Evolutionary conservation across 257 asterid genomes (phyloP), one percentile per base, ranked within the genome.

Genomic region (Solanum medicagineum): DNA sequence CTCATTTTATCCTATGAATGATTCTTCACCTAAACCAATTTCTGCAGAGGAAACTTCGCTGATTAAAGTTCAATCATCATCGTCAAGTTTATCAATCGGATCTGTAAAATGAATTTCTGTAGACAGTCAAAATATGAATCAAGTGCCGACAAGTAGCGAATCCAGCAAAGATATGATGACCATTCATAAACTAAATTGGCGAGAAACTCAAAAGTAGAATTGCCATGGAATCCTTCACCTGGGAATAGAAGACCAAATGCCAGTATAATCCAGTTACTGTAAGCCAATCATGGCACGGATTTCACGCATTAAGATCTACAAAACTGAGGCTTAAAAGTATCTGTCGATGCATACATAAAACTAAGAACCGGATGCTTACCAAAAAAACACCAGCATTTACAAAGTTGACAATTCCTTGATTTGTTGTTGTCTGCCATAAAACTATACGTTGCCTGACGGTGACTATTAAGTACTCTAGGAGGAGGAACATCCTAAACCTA

Each of bases 311-410:
- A 75, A 73, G 40, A 74, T 75, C 44, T 24, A 75, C 2, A 51
- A 16, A 49, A 26, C 20, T 26, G 65, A 29, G 65, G 17, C 65
- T 5, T 26, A 79, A 79, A 79, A 29, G 2, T 26, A 79, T 79
- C 29, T 2, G 3, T 79, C 15, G 16, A 51, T 53, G 83, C 83
- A 53, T 26, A 16, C 16, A 53, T 3, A 79, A 24, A 79, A 79
- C 9, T 55, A 15, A 79, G 83, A 51, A 26, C 65, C 26, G 16
- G 11, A 51, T 51, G 47, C 94, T 45, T 90, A 95, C 98, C 53
- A 84, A 94, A 86, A 95, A 95, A 92, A 94, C 98, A 36, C 97
- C 98, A 82, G 92, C 97, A 88, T 95, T 95, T 80, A 95, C 85
- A 84, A 93, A 83, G 88, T 92, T 95, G 86, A 95, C 91, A 68